These are phyloP conservation scores for Kodamaea laetipori DNA, from an alignment of 805 yeast genomes.

Conservation along the genomic window DNA sequence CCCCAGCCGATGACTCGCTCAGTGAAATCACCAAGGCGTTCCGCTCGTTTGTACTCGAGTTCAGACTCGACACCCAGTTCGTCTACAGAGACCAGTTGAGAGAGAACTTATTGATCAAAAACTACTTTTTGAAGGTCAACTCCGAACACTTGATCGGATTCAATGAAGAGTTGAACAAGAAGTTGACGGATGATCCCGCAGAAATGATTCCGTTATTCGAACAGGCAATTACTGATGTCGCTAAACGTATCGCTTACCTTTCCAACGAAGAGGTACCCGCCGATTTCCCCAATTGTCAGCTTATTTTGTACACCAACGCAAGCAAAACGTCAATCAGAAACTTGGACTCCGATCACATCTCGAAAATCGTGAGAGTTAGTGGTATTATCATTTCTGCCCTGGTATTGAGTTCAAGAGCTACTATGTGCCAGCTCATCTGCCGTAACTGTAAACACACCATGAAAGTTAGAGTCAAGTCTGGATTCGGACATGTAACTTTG, in stretches of 20 bases:
- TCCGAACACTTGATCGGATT: slow-evolving; percentile 83
- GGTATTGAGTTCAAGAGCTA: slow-evolving; percentile 84
- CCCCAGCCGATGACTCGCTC: slow-evolving; percentile 61
- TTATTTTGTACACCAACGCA: slow-evolving; percentile 73
- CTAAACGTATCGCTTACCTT: slow-evolving; percentile 64
- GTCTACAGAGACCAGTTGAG: slow-evolving; percentile 88
- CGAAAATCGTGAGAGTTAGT: slow-evolving; percentile 85
- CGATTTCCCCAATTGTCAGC: slow-evolving; percentile 79
- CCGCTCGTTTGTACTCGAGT: slow-evolving; percentile 79
- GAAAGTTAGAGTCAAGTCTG: slow-evolving; percentile 60
- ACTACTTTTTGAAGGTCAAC: slow-evolving; percentile 71
- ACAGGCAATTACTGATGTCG: slow-evolving; percentile 80
- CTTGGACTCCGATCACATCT: slow-evolving; percentile 81
- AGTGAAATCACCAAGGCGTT: slow-evolving; percentile 77
- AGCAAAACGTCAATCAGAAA: slow-evolving; percentile 74
- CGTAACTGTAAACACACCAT: slow-evolving; percentile 82
- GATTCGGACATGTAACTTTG: slow-evolving; percentile 68
- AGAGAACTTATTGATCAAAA: slow-evolving; percentile 78
- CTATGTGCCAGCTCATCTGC: slow-evolving; percentile 81
- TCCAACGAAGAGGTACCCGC: slow-evolving; percentile 52
- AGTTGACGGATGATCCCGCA: slow-evolving; percentile 80
- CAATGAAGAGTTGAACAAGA: slow-evolving; percentile 86
- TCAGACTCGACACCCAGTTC: slow-evolving; percentile 78
- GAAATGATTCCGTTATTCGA: slow-evolving; percentile 88
- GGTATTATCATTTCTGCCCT: slow-evolving; percentile 94